Percentiles rank a stretch among this genome's conserved stretches.
phyloP scores from a whole-genome alignment of 805 yeast species.

The Danielia oregonensis region DNA sequence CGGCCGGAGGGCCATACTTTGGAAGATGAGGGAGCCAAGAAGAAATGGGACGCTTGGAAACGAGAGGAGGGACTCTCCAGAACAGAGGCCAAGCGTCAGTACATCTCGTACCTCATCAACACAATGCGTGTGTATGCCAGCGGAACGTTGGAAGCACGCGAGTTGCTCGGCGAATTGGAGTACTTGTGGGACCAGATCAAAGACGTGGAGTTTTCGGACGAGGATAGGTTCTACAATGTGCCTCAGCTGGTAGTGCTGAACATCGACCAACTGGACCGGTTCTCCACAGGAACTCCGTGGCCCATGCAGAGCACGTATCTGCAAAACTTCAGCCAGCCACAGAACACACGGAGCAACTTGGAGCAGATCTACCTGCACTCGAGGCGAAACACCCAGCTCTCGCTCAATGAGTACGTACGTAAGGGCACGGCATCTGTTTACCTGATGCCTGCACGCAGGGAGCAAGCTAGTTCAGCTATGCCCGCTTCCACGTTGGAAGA shows the following conservation, averaged over 20 bases:
- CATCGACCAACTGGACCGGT: slow-evolving; percentile 30
- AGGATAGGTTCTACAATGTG: slow-evolving; percentile 16
- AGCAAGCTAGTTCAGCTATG: slow-evolving; percentile 1
- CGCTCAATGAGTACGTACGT: slow-evolving; percentile 26
- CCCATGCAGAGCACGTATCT: slow-evolving; percentile 27
- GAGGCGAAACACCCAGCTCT: slow-evolving; percentile 33
- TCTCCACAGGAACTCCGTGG: slow-evolving; percentile 35
- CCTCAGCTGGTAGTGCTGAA: slow-evolving; percentile 14
- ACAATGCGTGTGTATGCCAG: slow-evolving; percentile 70
- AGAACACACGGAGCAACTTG: slow-evolving; percentile 30
- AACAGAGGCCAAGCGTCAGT: slow-evolving; percentile 70
- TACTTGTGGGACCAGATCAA: slow-evolving; percentile 71
- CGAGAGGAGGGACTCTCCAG: slow-evolving; percentile 62
- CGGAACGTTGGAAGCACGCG: slow-evolving; percentile 63
- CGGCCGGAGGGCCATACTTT: slow-evolving; percentile 58
- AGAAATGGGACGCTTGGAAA: slow-evolving; percentile 87
- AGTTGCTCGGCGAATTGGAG: slow-evolving; percentile 64
- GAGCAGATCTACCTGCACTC: slow-evolving; percentile 44
- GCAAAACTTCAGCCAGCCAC: slow-evolving; percentile 28
- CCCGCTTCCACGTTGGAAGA: slow-evolving; percentile 28
- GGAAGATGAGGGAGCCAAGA: slow-evolving; percentile 64
- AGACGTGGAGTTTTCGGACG: slow-evolving; percentile 37
- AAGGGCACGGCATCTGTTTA: slow-evolving; percentile 3
- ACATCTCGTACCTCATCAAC: slow-evolving; percentile 63
- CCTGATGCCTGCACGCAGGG: slow-evolving; percentile 3